Evolutionary conservation across 805 yeast genomes (phyloP), one percentile per base, ranked within the genome.

Genomic region (Candida ovalis): DNA sequence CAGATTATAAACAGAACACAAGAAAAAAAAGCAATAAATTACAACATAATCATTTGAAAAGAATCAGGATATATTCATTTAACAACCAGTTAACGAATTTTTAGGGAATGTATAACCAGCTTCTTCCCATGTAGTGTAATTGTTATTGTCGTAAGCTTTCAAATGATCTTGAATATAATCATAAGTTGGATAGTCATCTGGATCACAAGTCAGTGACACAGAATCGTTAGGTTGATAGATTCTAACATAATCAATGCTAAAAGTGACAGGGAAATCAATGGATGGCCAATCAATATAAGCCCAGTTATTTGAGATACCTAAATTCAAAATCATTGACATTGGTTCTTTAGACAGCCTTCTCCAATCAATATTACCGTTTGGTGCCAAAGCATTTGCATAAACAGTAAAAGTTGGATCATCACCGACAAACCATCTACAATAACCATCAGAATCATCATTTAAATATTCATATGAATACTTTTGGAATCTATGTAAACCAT

Each of bases 221-320:
- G 74, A 68, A 57, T 80, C 82, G 33, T 72, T 61, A 2, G 96
- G 96, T 71, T 92, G 99, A 67, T 94, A 92, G n/a, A 92, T 62
- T 59, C 99, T 81, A 30, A 92, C 96, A 59, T 86, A 88, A 66
- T 92, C 97, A 40, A 92, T 70, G 48, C 80, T 72, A 82, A 91
- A 73, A 1, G 78, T 75, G 13, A 78, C 78, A 2, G 99, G 99
- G 78, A 92, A 92, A 41, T 69, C 69, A 50, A 90, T 72, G 4
- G 82, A 72, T 40, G 82, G 80, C 97, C 97, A 92, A 69, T 90
- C 92, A 52, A 92, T 92, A 66, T 87, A 88, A 7, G 94, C 88
- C 98, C 98, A 92, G 51, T 82, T 86, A 60, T 84, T 86, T 15
- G 97, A 91, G 45, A 92, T 71, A 74, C 96, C 99, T 70, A 92